phyloP scores from a whole-genome alignment of 805 yeast species.

The Groenewaldozyma salmanticensis region DNA sequence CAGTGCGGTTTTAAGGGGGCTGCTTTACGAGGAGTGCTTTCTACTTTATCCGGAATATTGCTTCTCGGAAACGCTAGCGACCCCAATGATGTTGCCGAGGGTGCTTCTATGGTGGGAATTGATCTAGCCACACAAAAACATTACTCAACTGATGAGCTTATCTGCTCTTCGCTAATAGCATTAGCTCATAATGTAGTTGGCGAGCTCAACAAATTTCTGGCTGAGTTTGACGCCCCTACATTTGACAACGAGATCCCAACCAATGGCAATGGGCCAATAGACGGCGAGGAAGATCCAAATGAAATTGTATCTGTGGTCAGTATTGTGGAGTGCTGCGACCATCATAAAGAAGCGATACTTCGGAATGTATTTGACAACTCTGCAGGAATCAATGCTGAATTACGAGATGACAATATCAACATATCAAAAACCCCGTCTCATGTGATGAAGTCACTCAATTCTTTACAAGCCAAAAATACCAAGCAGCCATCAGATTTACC shows the following conservation, averaged over 20 bases:
- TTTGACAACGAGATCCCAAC: not conserved
- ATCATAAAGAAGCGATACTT: conserved; percentile 20
- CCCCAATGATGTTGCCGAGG: conserved; percentile 29
- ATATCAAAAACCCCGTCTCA: conserved; percentile 16
- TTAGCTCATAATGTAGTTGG: conserved; percentile 26
- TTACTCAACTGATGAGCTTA: conserved; percentile 24
- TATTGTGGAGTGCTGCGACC: conserved; percentile 26
- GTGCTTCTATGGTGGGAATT: conserved; percentile 32
- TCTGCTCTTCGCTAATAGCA: conserved; percentile 26
- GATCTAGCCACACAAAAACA: conserved; percentile 22
- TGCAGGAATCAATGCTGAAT: conserved; percentile 29
- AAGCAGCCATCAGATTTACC: not conserved
- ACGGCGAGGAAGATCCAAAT: conserved; percentile 20
- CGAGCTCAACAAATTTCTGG: conserved; percentile 27
- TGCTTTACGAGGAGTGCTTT: conserved; percentile 24
- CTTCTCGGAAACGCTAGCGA: conserved; percentile 27
- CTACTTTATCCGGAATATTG: conserved; percentile 31
- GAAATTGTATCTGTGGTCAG: conserved; percentile 29
- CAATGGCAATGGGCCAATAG: too few species aligned
- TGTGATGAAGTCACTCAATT: conserved; percentile 11
- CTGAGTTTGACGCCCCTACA: conserved; percentile 20
- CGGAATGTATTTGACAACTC: conserved; percentile 28
- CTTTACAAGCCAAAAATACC: not conserved
- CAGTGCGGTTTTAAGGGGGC: conserved; percentile 28
- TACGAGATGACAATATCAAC: conserved; percentile 28